phyloP scores from a whole-genome alignment of 345 rosid species.

The Kernera saxatilis region DNA sequence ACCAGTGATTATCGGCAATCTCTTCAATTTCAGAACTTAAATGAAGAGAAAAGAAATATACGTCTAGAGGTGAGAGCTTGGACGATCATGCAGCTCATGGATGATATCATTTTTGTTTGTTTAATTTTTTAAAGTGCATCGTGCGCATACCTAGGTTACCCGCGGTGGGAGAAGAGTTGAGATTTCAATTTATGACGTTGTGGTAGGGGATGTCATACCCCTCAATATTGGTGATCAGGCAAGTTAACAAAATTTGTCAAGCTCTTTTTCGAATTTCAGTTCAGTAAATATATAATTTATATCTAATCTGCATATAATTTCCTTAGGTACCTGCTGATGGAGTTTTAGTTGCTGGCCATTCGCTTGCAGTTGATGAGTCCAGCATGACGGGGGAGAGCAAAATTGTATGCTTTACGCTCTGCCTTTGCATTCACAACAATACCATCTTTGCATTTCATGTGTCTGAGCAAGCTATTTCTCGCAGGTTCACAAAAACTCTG shows the following conservation, averaged over 20 bases:
- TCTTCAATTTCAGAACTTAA: slow-evolving; percentile 94
- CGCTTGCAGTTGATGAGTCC: slow-evolving; percentile 90
- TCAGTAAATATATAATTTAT: not conserved
- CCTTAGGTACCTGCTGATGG: slow-evolving; percentile 96
- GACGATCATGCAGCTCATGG: not conserved
- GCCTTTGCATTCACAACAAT: not conserved
- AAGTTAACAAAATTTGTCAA: slow-evolving; percentile 7
- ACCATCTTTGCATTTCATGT: slow-evolving; percentile 1
- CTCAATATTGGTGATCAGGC: slow-evolving; percentile 98
- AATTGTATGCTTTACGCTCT: slow-evolving; percentile 44
- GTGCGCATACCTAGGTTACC: slow-evolving; percentile 45
- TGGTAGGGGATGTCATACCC: slow-evolving; percentile 94
- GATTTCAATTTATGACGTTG: slow-evolving; percentile 85
- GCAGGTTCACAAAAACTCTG: slow-evolving; percentile 81
- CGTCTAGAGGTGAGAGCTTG: slow-evolving; percentile 62
- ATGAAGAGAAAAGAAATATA: slow-evolving; percentile 93
- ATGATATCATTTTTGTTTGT: not conserved
- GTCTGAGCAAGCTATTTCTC: slow-evolving; percentile 5
- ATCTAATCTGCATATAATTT: not conserved
- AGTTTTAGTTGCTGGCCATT: slow-evolving; percentile 70
- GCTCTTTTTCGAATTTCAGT: not conserved
- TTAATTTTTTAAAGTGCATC: slow-evolving; percentile 5
- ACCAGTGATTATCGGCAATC: slow-evolving; percentile 95
- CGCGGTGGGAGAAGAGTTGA: slow-evolving; percentile 81
- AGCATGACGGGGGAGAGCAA: slow-evolving; percentile 99